Evolutionary conservation across 2,329 filamentous ascomycete species (phyloP).

Genomic region (Penicillium sp.): DNA sequence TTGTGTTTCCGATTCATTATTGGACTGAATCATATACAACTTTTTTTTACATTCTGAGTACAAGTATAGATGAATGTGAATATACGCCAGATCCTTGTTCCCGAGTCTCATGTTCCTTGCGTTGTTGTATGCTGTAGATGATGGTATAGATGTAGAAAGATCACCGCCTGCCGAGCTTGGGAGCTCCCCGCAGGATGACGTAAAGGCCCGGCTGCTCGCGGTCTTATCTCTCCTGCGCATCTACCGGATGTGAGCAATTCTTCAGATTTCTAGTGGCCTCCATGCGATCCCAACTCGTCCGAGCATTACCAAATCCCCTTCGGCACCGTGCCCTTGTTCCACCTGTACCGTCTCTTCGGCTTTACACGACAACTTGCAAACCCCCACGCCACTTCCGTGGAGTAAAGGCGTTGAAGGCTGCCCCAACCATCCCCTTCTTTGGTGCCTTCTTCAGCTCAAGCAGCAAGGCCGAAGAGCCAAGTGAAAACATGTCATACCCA

Average conservation of each 20-base stretch:
- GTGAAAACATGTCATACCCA: conserved; percentile 60
- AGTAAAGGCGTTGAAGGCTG: conserved; percentile 54
- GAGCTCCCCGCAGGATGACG: conserved; percentile 33
- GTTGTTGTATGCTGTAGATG: too few species aligned
- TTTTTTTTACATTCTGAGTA: too few species aligned
- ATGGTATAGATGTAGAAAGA: too few species aligned
- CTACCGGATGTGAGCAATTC: too few species aligned
- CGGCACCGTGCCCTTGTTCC: conserved; percentile 18
- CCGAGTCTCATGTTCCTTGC: too few species aligned
- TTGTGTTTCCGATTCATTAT: too few species aligned
- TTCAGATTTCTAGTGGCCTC: conserved; percentile 9
- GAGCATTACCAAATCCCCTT: conserved; percentile 21
- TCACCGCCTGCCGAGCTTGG: background rate
- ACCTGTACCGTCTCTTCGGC: conserved; percentile 22
- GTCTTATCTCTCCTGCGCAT: too few species aligned
- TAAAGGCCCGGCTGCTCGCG: conserved; percentile 20
- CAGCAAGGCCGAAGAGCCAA: conserved; percentile 43
- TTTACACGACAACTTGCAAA: conserved; percentile 16
- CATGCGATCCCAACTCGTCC: conserved; percentile 31
- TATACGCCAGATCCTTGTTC: too few species aligned
- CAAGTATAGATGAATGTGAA: too few species aligned
- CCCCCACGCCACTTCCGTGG: conserved; percentile 28
- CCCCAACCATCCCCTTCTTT: conserved; percentile 76
- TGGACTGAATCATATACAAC: too few species aligned
- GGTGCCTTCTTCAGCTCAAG: conserved; percentile 70